Evolutionary conservation across 371 early-diverging fungal species (phyloP).

Genomic region (Capillidium rhysosporum): DNA sequence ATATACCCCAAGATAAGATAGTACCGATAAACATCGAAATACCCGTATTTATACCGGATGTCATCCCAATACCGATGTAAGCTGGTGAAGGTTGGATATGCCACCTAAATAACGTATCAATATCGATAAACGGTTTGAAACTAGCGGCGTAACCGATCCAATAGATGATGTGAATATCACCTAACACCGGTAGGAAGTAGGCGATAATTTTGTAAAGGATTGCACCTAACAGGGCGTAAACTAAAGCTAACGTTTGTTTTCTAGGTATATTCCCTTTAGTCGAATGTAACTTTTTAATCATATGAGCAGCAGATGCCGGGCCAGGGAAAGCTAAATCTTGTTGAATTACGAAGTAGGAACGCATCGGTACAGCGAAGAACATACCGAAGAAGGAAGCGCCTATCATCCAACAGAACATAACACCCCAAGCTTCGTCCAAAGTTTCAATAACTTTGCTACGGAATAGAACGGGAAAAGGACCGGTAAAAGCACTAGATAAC

Average conservation of each 20-base stretch:
- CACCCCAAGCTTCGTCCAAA: constrained; percentile 20
- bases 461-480: constrained; percentile 51
- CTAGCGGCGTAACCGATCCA: constrained; percentile 27
- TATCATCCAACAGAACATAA: constrained; percentile 29
- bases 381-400: constrained; percentile 44
- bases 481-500: constrained; percentile 39
- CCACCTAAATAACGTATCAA: constrained; percentile 32
- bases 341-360: constrained; percentile 42
- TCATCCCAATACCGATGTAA: constrained; percentile 48
- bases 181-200: constrained; percentile 35
- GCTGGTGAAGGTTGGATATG: constrained; percentile 25
- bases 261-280: constrained; percentile 18
- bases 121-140: constrained; percentile 23
- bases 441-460: constrained; percentile 28
- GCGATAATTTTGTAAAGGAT: constrained; percentile 24
- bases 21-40: not conserved
- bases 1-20: not conserved
- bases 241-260: constrained; percentile 23
- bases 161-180: constrained; percentile 27
- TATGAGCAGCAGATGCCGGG: constrained; percentile 41
- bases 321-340: constrained; percentile 48
- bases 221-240: constrained; percentile 20
- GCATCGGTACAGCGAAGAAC: constrained; percentile 54
- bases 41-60: constrained; percentile 31
- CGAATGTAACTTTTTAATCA: constrained; percentile 37